Evolutionary conservation across 2,329 filamentous ascomycete genomes (phyloP).

Genomic region (Cadophora sp.): DNA sequence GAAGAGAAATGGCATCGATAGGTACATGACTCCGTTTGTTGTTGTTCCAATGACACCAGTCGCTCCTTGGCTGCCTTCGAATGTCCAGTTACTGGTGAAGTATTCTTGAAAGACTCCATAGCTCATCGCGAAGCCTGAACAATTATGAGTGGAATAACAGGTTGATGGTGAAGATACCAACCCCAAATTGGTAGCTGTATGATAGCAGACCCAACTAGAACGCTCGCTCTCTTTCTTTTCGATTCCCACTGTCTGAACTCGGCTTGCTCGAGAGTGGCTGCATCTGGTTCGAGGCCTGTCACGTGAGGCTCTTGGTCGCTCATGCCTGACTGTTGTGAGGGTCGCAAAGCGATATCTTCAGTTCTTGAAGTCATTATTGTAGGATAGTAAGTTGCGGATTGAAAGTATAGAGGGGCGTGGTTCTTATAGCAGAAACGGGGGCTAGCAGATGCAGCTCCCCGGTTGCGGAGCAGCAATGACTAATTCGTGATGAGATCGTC

Average conservation of each 20-base stretch:
- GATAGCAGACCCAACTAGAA: constrained; percentile 57
- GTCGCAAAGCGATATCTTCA: background rate
- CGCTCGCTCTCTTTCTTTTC: constrained; percentile 42
- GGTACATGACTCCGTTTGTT: constrained; percentile 61
- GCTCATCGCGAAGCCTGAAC: constrained; percentile 66
- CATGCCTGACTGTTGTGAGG: background rate
- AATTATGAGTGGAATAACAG: constrained; percentile 16
- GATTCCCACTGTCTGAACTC: constrained; percentile 49
- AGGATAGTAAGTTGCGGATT: too few relatives aligned
- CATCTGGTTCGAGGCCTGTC: constrained; percentile 20
- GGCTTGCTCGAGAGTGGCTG: constrained; percentile 45
- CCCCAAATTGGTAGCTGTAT: constrained; percentile 63
- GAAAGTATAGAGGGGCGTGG: background rate
- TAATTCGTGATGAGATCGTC: background rate
- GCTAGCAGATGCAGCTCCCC: background rate
- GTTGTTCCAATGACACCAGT: constrained; percentile 34
- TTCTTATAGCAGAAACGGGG: background rate
- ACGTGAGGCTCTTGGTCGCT: background rate
- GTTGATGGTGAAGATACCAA: constrained; percentile 38
- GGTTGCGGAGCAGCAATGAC: background rate
- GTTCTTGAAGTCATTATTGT: constrained; percentile 13
- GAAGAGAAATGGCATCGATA: constrained; percentile 58
- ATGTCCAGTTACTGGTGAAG: constrained; percentile 53
- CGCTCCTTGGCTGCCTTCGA: constrained; percentile 21
- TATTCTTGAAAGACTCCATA: constrained; percentile 76